A percentile compares a stretch with the other conserved stretches of the same genome.
Conservation (phyloP, 768 basidiomycete species). For the Leccinellum albellum region DNA sequence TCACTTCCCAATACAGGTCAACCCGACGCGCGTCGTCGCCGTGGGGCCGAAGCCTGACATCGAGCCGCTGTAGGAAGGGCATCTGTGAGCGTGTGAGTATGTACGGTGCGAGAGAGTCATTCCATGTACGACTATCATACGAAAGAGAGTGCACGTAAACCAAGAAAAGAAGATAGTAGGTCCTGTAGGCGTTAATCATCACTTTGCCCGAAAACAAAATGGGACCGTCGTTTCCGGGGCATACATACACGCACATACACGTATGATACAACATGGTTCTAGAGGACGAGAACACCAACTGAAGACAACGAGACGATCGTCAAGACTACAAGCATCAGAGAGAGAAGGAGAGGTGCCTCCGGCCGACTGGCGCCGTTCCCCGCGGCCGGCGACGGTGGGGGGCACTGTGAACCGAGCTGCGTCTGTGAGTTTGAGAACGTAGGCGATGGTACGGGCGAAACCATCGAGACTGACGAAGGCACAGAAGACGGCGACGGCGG, state of each 20-base stretch:
- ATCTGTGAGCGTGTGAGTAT: too few relatives aligned
- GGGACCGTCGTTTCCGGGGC: neutral
- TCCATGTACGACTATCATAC: neutral
- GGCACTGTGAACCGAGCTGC: conserved; percentile 25
- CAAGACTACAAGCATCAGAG: conserved; percentile 23
- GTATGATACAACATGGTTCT: neutral
- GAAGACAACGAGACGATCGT: conserved; percentile 24
- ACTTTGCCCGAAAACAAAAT: neutral
- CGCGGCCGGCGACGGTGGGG: conserved; percentile 3
- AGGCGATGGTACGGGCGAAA: neutral
- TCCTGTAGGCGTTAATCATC: neutral
- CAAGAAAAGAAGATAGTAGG: neutral
- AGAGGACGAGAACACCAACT: conserved; percentile 26
- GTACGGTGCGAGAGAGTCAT: neutral
- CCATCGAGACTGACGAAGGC: neutral
- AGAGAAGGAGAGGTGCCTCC: conserved; percentile 7
- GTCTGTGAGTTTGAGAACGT: conserved; percentile 11
- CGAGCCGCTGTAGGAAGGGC: conserved; percentile 44
- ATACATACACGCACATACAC: neutral
- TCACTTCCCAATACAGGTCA: conserved; percentile 50
- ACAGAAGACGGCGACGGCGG: too few relatives aligned
- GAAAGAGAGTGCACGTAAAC: neutral
- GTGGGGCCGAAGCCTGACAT: conserved; percentile 70
- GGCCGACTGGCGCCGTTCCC: conserved; percentile 6
- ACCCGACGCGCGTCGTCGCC: conserved; percentile 74